Percentiles rank a stretch among this genome's conserved stretches.
phyloP scores from a whole-genome alignment of 805 yeast genomes.

The Candida incommunis region DNA sequence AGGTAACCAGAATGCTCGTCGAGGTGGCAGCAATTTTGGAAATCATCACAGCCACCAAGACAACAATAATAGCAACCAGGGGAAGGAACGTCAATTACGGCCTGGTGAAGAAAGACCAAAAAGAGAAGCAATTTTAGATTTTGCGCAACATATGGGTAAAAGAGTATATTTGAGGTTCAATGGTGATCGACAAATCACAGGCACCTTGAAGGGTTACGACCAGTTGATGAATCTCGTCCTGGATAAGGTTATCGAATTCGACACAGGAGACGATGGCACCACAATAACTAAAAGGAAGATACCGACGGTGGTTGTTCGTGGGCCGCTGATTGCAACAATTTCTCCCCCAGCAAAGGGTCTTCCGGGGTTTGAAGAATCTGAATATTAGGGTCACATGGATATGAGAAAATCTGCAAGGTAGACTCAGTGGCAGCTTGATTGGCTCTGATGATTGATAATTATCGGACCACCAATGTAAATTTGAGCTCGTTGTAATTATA shows the following conservation, averaged over 20 bases:
- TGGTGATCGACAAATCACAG: slow-evolving; percentile 78
- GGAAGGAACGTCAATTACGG: slow-evolving; percentile 20
- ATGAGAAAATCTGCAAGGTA: too few species aligned
- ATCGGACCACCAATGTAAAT: too few species aligned
- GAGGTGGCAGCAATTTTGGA: slow-evolving; percentile 4
- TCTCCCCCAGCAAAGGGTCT: slow-evolving; percentile 30
- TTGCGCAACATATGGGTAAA: slow-evolving; percentile 62
- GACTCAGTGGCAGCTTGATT: too few species aligned
- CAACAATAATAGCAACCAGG: slow-evolving; percentile 12
- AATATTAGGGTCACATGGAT: too few species aligned
- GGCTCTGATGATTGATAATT: too few species aligned
- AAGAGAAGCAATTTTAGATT: slow-evolving; percentile 77
- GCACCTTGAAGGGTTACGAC: slow-evolving; percentile 80
- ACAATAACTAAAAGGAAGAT: slow-evolving; percentile 30
- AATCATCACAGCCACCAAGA: slow-evolving; percentile 9
- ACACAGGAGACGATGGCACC: slow-evolving; percentile 22
- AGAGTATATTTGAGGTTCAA: slow-evolving; percentile 62
- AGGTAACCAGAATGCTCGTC: slow-evolving; percentile 10
- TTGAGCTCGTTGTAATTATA: too few species aligned
- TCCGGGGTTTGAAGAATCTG: slow-evolving; percentile 1
- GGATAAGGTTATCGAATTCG: slow-evolving; percentile 45
- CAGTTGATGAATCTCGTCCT: slow-evolving; percentile 79
- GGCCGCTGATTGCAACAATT: slow-evolving; percentile 58
- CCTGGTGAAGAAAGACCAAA: slow-evolving; percentile 55
- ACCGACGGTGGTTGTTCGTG: slow-evolving; percentile 75